A percentile compares a stretch with the other conserved stretches of the same genome.
Evolutionary conservation across 1,284 basidiomycete species (phyloP).

Genomic region (Microbotryum violaceum): DNA sequence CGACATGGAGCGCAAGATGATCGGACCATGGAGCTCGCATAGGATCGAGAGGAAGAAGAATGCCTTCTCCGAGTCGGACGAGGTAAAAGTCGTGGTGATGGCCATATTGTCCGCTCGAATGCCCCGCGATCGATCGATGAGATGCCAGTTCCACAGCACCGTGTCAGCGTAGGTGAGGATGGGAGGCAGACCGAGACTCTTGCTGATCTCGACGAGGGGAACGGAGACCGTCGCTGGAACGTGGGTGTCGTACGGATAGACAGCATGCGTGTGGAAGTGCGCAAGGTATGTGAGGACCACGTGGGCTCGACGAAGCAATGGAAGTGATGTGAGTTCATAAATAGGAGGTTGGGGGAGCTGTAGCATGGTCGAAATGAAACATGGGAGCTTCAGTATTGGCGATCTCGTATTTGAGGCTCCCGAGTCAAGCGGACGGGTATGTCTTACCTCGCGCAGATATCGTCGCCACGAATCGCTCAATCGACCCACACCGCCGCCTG

Average conservation of each 20-base stretch:
- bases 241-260: slow-evolving; percentile 48
- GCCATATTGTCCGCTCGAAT: slow-evolving; percentile 48
- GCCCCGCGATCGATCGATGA: slow-evolving; percentile 36
- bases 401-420: neutral
- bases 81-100: slow-evolving; percentile 67
- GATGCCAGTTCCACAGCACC: slow-evolving; percentile 82
- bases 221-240: slow-evolving; percentile 68
- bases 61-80: slow-evolving; percentile 72
- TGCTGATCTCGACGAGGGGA: slow-evolving; percentile 68
- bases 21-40: slow-evolving; percentile 85
- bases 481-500: slow-evolving; percentile 45
- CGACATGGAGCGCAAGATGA: slow-evolving; percentile 78
- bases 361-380: neutral
- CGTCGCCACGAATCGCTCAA: slow-evolving; percentile 50
- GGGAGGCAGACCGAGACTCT: slow-evolving; percentile 73
- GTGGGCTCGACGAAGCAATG: slow-evolving; percentile 70
- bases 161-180: slow-evolving; percentile 88
- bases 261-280: slow-evolving; percentile 81
- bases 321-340: slow-evolving; percentile 28
- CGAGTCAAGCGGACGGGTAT: neutral
- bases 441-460: slow-evolving; percentile 45
- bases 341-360: slow-evolving; percentile 23
- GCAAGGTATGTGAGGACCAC: slow-evolving; percentile 74
- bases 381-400: neutral
- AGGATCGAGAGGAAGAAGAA: slow-evolving; percentile 83